Percentiles rank a stretch among this genome's conserved stretches.
Evolutionary conservation across 2,329 filamentous ascomycete genomes (phyloP).

Genomic region (Leptographium radiaticola): DNA sequence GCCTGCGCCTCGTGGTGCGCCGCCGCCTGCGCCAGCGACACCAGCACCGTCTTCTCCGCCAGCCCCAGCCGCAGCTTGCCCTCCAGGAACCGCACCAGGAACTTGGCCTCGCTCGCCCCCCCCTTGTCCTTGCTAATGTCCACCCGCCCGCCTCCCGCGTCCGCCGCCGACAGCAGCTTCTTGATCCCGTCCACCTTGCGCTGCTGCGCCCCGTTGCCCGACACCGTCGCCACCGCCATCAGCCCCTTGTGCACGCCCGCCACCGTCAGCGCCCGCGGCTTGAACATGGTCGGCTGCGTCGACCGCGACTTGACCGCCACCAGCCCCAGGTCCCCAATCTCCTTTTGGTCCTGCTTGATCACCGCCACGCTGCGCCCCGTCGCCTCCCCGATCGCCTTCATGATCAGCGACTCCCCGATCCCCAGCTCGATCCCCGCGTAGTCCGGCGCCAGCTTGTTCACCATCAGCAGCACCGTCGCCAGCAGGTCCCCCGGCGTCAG

Average conservation of each 20-base stretch:
- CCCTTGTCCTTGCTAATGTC: slow-evolving; percentile 90
- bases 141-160: slow-evolving; percentile 59
- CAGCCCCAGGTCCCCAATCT: slow-evolving; percentile 88
- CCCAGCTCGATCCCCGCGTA: slow-evolving; percentile 93
- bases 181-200: slow-evolving; percentile 92
- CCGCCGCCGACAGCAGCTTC: slow-evolving; percentile 84
- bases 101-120: slow-evolving; percentile 90
- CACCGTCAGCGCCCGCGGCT: slow-evolving; percentile 81
- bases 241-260: slow-evolving; percentile 76
- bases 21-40: slow-evolving; percentile 79
- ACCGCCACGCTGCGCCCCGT: slow-evolving; percentile 78
- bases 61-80: slow-evolving; percentile 86
- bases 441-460: slow-evolving; percentile 93
- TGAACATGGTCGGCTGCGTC: slow-evolving; percentile 97
- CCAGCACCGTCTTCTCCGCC: slow-evolving; percentile 83
- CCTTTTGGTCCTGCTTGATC: slow-evolving; percentile 91
- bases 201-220: slow-evolving; percentile 77
- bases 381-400: slow-evolving; percentile 94
- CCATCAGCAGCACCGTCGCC: slow-evolving; percentile 85
- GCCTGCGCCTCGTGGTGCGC: slow-evolving; percentile 68
- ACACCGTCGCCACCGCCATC: slow-evolving; percentile 74
- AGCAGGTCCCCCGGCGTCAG: slow-evolving; percentile 80
- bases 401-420: slow-evolving; percentile 96
- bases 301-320: slow-evolving; percentile 92
- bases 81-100: slow-evolving; percentile 81